phyloP scores from a whole-genome alignment of 805 yeast species.

The Starmerella vaccinii region DNA sequence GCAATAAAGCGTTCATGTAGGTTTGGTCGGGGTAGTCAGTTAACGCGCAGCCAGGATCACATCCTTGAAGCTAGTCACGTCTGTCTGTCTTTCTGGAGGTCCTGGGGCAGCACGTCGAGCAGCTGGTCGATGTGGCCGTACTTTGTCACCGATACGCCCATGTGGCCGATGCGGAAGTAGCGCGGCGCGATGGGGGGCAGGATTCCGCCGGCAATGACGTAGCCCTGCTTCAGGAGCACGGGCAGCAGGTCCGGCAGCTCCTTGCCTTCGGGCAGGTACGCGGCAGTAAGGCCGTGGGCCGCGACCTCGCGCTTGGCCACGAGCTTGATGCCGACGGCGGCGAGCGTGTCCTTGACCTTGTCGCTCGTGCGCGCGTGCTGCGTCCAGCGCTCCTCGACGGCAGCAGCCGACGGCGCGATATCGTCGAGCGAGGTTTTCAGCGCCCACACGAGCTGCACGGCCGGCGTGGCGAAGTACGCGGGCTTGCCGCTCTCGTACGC shows the following conservation, averaged over 20 bases:
- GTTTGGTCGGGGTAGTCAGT: no score
- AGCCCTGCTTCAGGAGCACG: slow-evolving; percentile 49
- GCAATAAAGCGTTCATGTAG: no score
- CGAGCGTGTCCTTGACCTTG: slow-evolving; percentile 51
- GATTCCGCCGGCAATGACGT: slow-evolving; percentile 81
- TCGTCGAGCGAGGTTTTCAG: slow-evolving; percentile 65
- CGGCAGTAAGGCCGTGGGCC: slow-evolving; percentile 84
- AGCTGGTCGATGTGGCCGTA: slow-evolving; percentile 47
- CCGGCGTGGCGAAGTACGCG: slow-evolving; percentile 95
- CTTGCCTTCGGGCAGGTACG: slow-evolving; percentile 67
- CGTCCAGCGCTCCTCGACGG: slow-evolving; percentile 51
- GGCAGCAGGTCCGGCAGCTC: slow-evolving; percentile 57
- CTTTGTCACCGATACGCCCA: slow-evolving; percentile 70
- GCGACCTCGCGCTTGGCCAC: slow-evolving; percentile 55
- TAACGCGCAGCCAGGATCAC: no score
- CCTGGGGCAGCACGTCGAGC: slow-evolving; percentile 23
- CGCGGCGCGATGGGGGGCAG: slow-evolving; percentile 68
- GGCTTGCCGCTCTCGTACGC: slow-evolving; percentile 71
- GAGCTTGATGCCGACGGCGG: slow-evolving; percentile 53
- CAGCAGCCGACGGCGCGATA: slow-evolving; percentile 36
- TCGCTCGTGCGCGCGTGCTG: slow-evolving; percentile 54
- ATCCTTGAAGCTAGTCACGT: neutral
- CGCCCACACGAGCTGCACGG: slow-evolving; percentile 77
- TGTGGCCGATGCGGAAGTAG: slow-evolving; percentile 91
- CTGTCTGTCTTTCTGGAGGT: slow-evolving; percentile 5